Base-by-base conservation (phyloP, 2,329 filamentous ascomycete genomes). In the Plenodomus tracheiphilus region DNA sequence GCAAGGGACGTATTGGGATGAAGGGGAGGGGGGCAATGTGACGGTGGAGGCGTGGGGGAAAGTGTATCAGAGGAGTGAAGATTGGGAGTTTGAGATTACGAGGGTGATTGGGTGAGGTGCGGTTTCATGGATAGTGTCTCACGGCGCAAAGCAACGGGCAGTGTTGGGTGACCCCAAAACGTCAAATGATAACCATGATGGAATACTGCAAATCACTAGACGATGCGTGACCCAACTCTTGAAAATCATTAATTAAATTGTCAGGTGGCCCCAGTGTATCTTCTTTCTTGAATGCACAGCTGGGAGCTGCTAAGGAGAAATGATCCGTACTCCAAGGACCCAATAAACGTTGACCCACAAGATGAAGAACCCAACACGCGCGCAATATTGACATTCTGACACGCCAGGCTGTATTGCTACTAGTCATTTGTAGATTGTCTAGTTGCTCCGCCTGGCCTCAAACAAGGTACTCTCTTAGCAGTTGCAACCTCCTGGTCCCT, bases 401-500 rank as follows among this genome's bases (percentile, higher is more conserved):
- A 51, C 43, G 38, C 40, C 49, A 39, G 46, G 47, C 9, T 34
- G 18, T 30, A 39, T 34, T n/a, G 34, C 17, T 37, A 38, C 43
- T 13, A 10, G 36, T 40, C 18, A 17, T 21, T 41, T 10, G 37
- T 47, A 38, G 53, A 38, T 47, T 25, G 37, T 39, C 58, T 42
- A 37, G 11, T 41, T 28, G 28, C 13, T 32, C 13, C 28, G 28
- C 11, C 13, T 15, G 28, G 28, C 13, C 4, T 6, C 7, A 32
- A 32, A 30, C 18, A 43, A 16, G 15, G 22, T 5, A 36, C 17
- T 36, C 30, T 30, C 63, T 75, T 80, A 89, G 72, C 85, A 88
- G 66, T 84, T 83, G 76, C 85, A 89, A 39, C 79, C 77, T 51
- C 77, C 80, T 17, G 79, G 79, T 45, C 78, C 78, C 69, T 85